Evolutionary conservation across 495 filamentous ascomycete genomes (phyloP).

Genomic region (Podospora bellae-mahoneyi): DNA sequence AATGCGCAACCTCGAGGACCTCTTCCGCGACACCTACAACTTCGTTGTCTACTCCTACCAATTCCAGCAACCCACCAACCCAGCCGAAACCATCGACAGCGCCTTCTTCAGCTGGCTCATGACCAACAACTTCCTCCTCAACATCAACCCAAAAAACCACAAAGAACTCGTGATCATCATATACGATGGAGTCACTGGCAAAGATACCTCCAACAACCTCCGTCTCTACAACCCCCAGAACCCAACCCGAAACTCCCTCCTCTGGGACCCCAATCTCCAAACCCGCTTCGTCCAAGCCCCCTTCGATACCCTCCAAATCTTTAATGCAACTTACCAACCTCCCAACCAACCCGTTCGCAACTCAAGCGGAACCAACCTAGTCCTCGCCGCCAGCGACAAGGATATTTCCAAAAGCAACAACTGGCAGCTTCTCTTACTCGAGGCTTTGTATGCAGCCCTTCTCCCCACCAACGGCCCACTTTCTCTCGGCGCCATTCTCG

Average conservation of each 20-base stretch:
- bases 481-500: neutral
- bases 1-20: neutral
- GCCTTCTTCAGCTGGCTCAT: neutral
- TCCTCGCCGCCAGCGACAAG: neutral
- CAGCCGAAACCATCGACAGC: neutral
- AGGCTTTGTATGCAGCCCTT: neutral
- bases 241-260: neutral
- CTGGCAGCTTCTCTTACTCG: neutral
- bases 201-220: neutral
- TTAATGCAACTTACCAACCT: neutral
- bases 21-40: neutral
- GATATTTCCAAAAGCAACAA: neutral
- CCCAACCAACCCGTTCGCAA: neutral
- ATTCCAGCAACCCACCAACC: neutral
- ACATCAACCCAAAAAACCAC: neutral
- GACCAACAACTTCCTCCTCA: neutral
- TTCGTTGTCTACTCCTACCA: neutral
- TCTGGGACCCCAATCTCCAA: neutral
- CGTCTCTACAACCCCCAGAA: neutral
- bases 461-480: neutral
- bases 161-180: neutral
- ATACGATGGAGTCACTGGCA: neutral
- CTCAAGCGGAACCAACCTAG: neutral
- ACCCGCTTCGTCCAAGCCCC: neutral
- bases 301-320: neutral